These are phyloP conservation scores for Sugiyamaella sp. DNA, from an alignment of 1,139 yeast genomes.

Conservation along the genomic window DNA sequence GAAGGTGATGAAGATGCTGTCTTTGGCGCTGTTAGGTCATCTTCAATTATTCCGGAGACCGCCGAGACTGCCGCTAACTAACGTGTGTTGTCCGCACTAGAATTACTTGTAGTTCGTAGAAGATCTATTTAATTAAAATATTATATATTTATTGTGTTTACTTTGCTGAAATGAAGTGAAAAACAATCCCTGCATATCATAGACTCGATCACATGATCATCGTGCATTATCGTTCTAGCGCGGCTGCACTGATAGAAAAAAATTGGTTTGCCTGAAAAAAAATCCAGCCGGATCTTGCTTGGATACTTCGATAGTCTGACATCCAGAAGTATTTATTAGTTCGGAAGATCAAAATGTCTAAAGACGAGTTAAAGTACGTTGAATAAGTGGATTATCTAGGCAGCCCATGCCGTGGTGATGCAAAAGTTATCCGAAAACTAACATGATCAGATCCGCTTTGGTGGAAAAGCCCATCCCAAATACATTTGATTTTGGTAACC, in stretches of 20 bases:
- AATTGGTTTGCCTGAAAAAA: constrained; percentile 2
- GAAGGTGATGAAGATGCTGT: constrained; percentile 29
- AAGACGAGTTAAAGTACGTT: constrained; percentile 17
- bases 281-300: not conserved
- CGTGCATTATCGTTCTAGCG: constrained; percentile 6
- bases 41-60: not conserved
- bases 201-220: constrained; percentile 6
- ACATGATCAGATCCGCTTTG: constrained; percentile 63
- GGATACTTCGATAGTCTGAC: not conserved
- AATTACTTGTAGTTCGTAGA: too few relatives aligned
- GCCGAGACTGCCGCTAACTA: too few relatives aligned
- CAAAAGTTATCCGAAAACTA: constrained; percentile 2
- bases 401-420: too few relatives aligned
- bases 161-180: too few relatives aligned
- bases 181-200: too few relatives aligned
- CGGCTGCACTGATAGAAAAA: constrained; percentile 5
- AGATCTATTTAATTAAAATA: too few relatives aligned
- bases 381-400: not conserved
- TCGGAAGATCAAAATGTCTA: constrained; percentile 16
- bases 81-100: too few relatives aligned
- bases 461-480: constrained; percentile 90
- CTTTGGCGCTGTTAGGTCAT: constrained; percentile 5
- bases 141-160: too few relatives aligned
- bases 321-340: not conserved
- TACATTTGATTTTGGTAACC: constrained; percentile 80